Evolutionary conservation across 192 early-diverging fungal species (phyloP).

Genomic region (Coemansia sp.): DNA sequence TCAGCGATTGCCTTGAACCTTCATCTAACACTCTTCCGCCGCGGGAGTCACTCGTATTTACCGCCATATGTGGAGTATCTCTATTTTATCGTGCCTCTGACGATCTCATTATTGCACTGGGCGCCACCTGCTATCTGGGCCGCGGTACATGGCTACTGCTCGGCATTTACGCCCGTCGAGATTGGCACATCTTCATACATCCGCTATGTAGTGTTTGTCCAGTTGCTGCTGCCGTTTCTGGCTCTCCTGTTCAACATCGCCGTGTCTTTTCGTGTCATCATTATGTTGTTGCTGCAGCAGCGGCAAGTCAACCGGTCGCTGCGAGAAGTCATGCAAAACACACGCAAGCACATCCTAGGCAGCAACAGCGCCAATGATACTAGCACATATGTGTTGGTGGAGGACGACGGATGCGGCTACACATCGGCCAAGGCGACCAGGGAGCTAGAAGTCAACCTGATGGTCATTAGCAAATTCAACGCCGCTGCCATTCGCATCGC

Average conservation of each 20-base stretch:
- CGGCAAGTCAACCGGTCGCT: slow-evolving; percentile 22
- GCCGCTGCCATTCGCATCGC: slow-evolving; percentile 45
- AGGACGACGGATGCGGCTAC: slow-evolving; percentile 2
- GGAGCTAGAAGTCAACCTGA: slow-evolving; percentile 20
- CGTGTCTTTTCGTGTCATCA: slow-evolving; percentile 17
- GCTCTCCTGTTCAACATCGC: slow-evolving; percentile 37
- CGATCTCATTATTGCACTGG: slow-evolving; percentile 14
- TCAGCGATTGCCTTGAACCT: slow-evolving; percentile 41
- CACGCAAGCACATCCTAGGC: neutral
- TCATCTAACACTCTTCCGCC: slow-evolving; percentile 35
- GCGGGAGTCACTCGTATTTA: slow-evolving; percentile 6
- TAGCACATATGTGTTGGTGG: neutral
- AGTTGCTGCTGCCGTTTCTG: slow-evolving; percentile 21
- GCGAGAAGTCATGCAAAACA: slow-evolving; percentile 4
- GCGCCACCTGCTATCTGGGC: slow-evolving; percentile 22
- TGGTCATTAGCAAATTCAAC: slow-evolving; percentile 35
- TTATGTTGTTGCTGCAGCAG: slow-evolving; percentile 27
- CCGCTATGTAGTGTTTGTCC: slow-evolving; percentile 14
- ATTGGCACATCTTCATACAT: slow-evolving; percentile 22
- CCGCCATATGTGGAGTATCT: slow-evolving; percentile 37
- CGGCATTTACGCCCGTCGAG: slow-evolving; percentile 16
- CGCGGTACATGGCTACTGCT: slow-evolving; percentile 16
- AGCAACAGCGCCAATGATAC: neutral
- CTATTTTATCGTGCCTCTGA: slow-evolving; percentile 30
- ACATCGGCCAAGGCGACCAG: slow-evolving; percentile 10